A percentile compares a stretch with the other conserved stretches of the same genome.
phyloP scores from a whole-genome alignment of 805 yeast species.

The Pichia californica region DNA sequence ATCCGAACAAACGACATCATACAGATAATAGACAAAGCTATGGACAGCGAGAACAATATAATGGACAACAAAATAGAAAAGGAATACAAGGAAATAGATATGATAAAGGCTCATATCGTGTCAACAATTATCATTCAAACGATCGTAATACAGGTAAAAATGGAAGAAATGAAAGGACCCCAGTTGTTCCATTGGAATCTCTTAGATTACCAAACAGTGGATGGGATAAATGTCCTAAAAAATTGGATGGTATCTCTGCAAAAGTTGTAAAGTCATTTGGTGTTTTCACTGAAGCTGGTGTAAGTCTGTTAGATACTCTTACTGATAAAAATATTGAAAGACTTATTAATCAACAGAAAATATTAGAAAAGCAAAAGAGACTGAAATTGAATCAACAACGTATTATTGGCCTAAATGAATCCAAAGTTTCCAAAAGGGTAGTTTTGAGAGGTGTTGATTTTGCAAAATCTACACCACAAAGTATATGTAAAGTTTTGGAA shows the following conservation, averaged over 20 bases:
- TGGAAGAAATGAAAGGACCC: neutral
- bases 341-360: constrained; percentile 3
- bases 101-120: too few relatives aligned
- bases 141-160: too few relatives aligned
- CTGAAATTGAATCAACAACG: constrained; percentile 10
- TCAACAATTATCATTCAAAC: too few relatives aligned
- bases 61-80: too few relatives aligned
- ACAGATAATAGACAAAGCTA: neutral
- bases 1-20: constrained; percentile 1
- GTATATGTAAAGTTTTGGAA: constrained; percentile 40
- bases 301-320: constrained; percentile 23
- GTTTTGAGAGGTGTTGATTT: constrained; percentile 20
- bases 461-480: constrained; percentile 19
- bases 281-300: constrained; percentile 62
- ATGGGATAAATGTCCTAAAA: constrained; percentile 68
- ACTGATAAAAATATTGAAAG: constrained; percentile 3
- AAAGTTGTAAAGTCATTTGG: constrained; percentile 77
- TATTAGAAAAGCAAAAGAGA: neutral
- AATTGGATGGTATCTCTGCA: constrained; percentile 67
- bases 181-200: constrained; percentile 33
- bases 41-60: neutral
- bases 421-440: constrained; percentile 22
- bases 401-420: constrained; percentile 20
- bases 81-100: too few relatives aligned
- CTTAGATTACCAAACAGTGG: constrained; percentile 43